A percentile compares a stretch with the other conserved stretches of the same genome.
Evolutionary conservation across 2,329 filamentous ascomycete genomes (phyloP).

Genomic region (Colletotrichum noveboracense): DNA sequence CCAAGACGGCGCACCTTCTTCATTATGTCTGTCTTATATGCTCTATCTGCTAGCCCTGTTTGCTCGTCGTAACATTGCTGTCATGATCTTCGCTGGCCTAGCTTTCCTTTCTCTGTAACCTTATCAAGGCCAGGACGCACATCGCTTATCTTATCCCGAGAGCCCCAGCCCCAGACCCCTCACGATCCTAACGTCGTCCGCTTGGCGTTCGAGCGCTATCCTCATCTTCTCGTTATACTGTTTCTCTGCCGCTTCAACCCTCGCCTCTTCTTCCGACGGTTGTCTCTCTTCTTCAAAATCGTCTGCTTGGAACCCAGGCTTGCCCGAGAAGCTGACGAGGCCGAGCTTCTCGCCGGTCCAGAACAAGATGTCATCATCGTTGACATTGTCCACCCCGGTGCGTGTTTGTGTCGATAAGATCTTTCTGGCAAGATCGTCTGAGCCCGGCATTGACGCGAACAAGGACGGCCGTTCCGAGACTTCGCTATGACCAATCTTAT

Average conservation of each 20-base stretch:
- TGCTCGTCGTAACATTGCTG: not conserved
- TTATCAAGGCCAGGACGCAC: not conserved
- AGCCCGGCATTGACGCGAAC: conserved; percentile 56
- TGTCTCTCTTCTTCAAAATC: conserved; percentile 55
- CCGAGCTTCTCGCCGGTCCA: conserved; percentile 91
- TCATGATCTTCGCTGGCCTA: not conserved
- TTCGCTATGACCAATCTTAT: conserved; percentile 62
- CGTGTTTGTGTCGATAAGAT: conserved; percentile 66
- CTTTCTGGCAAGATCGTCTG: conserved; percentile 80
- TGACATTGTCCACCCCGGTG: conserved; percentile 34
- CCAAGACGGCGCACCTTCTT: not conserved
- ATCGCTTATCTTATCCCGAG: not conserved
- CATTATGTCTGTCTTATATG: not conserved
- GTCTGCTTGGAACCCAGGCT: conserved; percentile 51
- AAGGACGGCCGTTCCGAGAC: conserved; percentile 49
- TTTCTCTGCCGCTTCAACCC: conserved; percentile 60
- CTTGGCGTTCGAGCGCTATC: conserved; percentile 75
- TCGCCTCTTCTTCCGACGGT: conserved; percentile 50
- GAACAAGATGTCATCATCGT: conserved; percentile 74
- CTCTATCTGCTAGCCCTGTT: not conserved
- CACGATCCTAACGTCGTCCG: conserved; percentile 79
- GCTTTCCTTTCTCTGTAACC: not conserved
- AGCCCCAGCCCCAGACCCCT: conserved; percentile 58
- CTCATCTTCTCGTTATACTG: conserved; percentile 76
- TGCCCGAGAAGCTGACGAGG: conserved; percentile 67